Evolutionary conservation across 192 early-diverging fungal genomes (phyloP).

Genomic region (Linnemannia hyalina): DNA sequence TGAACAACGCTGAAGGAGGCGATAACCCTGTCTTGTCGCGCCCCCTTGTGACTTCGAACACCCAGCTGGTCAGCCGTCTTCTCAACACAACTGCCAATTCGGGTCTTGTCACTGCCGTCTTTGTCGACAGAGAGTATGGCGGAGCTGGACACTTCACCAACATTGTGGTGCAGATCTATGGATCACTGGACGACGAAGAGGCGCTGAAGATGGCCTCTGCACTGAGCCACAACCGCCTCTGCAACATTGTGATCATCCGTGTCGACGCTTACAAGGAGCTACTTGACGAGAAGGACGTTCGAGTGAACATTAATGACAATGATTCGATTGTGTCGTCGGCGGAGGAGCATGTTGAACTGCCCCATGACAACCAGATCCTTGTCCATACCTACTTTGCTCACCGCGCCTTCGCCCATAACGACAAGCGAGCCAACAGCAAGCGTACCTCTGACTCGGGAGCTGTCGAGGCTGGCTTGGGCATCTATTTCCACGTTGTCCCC

Average conservation of each 20-base stretch:
- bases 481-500: constrained; percentile 41
- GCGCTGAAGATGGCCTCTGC: constrained; percentile 44
- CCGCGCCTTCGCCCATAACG: constrained; percentile 9
- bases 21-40: constrained; percentile 32
- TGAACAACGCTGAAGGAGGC: constrained; percentile 14
- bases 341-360: constrained; percentile 7
- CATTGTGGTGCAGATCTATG: constrained; percentile 44
- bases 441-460: not conserved
- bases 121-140: constrained; percentile 51
- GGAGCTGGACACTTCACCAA: constrained; percentile 45
- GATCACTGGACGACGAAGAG: constrained; percentile 43
- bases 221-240: constrained; percentile 42
- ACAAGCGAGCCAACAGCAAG: constrained; percentile 7
- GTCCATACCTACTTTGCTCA: constrained; percentile 32
- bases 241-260: constrained; percentile 41
- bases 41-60: constrained; percentile 46
- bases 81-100: constrained; percentile 25
- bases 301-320: constrained; percentile 17
- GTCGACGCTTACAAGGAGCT: constrained; percentile 11
- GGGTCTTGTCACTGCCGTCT: constrained; percentile 36
- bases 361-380: constrained; percentile 31
- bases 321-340: constrained; percentile 16
- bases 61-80: constrained; percentile 35
- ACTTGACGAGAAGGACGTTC: not conserved
- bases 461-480: constrained; percentile 32